These are phyloP conservation scores for Epichloe sylvatica DNA, from an alignment of 2,329 filamentous ascomycete species.

Conservation along the genomic window DNA sequence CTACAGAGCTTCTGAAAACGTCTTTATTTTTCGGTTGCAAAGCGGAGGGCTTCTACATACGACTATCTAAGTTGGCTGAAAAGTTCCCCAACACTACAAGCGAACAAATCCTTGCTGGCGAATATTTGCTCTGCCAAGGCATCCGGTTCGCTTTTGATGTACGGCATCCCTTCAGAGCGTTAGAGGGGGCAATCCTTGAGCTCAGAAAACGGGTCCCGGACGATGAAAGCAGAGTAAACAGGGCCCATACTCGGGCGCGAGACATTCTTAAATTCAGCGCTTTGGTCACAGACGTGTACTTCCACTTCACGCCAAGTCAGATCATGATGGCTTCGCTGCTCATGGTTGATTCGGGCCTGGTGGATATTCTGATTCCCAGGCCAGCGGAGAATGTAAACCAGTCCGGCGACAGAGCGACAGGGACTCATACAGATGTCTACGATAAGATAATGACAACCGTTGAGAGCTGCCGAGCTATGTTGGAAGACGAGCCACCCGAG, in stretches of 20 bases:
- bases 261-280: constrained; percentile 66
- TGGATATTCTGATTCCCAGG: constrained; percentile 32
- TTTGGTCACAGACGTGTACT: constrained; percentile 87
- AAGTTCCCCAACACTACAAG: constrained; percentile 56
- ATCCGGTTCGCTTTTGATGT: constrained; percentile 90
- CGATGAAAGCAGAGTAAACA: constrained; percentile 36
- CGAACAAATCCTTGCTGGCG: constrained; percentile 76
- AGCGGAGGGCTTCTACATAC: constrained; percentile 70
- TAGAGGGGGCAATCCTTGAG: constrained; percentile 80
- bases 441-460: constrained; percentile 38
- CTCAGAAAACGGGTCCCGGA: constrained; percentile 53
- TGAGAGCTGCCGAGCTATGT: constrained; percentile 36
- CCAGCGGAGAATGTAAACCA: constrained; percentile 19
- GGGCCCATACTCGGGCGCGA: constrained; percentile 59
- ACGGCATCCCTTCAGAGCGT: constrained; percentile 72
- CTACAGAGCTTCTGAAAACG: constrained; percentile 75
- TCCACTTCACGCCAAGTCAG: constrained; percentile 87
- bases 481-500: constrained; percentile 43
- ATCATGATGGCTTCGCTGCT: constrained; percentile 77
- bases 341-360: constrained; percentile 55
- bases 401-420: constrained; percentile 10
- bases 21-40: constrained; percentile 90
- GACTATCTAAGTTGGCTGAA: constrained; percentile 49
- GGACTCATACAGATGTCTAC: constrained; percentile 16
- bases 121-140: constrained; percentile 85